Evolutionary conservation across 2,329 filamentous ascomycete species (phyloP).

Genomic region (Trichophyton benhamiae): DNA sequence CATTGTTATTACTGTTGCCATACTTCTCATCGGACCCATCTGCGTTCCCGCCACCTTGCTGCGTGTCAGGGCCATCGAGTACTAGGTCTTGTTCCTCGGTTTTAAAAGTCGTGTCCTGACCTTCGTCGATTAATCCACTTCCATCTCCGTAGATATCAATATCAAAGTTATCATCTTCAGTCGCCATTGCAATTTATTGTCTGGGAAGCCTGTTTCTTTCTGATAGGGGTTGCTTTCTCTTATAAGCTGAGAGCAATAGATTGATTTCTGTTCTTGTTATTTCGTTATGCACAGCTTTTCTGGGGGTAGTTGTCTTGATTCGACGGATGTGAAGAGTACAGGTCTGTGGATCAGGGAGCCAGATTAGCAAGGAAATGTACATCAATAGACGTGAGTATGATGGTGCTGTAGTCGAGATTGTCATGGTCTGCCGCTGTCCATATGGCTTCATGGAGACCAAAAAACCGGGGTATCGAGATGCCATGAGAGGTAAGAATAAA

Average conservation of each 20-base stretch:
- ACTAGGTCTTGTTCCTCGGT: constrained; percentile 30
- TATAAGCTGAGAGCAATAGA: not conserved
- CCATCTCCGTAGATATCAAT: constrained; percentile 60
- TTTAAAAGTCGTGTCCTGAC: constrained; percentile 38
- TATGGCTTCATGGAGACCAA: not conserved
- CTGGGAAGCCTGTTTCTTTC: constrained; percentile 12
- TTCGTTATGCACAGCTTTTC: constrained; percentile 31
- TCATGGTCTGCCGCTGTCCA: not conserved
- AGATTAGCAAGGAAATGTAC: constrained; percentile 27
- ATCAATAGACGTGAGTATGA: not conserved
- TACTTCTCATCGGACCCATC: constrained; percentile 17
- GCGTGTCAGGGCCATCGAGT: constrained; percentile 26
- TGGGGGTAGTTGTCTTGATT: constrained; percentile 14
- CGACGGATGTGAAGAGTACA: constrained; percentile 29
- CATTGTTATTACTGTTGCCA: constrained; percentile 18
- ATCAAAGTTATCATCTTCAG: constrained; percentile 57
- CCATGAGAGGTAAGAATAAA: not conserved
- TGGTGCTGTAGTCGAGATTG: not conserved
- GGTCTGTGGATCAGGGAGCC: constrained; percentile 28
- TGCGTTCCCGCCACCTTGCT: constrained; percentile 18
- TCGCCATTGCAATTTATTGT: constrained; percentile 31
- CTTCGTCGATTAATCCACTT: constrained; percentile 33
- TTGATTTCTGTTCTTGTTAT: constrained; percentile 24
- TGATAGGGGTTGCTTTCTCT: constrained; percentile 6
- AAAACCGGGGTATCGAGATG: not conserved